Conservation (phyloP, 371 early-diverging fungal species). For the Circinella umbellata region DNA sequence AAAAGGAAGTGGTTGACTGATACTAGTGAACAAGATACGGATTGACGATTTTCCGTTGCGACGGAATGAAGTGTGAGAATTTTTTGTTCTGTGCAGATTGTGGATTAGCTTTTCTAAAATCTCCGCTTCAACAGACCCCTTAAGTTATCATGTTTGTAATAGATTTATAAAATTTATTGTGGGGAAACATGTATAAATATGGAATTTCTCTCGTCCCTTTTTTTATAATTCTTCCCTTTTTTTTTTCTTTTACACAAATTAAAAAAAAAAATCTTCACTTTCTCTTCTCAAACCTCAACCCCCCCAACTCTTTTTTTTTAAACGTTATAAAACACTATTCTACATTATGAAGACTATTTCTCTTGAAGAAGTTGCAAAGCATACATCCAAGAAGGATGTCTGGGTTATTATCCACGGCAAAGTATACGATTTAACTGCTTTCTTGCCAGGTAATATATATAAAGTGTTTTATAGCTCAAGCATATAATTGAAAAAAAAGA, state of each 20-base stretch:
- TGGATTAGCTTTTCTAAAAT: background rate
- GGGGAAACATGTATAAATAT: background rate
- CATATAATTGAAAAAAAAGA: too few species aligned
- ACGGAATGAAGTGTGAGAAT: background rate
- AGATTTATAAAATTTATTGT: background rate
- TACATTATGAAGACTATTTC: conserved; percentile 35
- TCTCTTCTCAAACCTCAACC: background rate
- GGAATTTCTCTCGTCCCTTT: background rate
- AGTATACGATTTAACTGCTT: conserved; percentile 86
- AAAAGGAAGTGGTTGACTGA: too few species aligned
- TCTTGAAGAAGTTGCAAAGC: conserved; percentile 70
- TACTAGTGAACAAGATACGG: background rate
- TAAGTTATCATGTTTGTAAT: too few species aligned
- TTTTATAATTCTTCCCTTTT: background rate
- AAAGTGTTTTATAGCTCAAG: too few species aligned
- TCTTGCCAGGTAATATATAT: conserved; percentile 40
- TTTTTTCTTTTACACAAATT: background rate
- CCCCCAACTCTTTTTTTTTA: conserved; percentile 50
- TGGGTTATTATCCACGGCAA: conserved; percentile 87
- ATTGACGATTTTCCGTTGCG: background rate
- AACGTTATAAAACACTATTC: background rate
- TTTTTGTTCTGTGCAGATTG: background rate
- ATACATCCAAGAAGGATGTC: conserved; percentile 71
- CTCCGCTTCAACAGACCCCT: background rate
- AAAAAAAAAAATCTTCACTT: too few species aligned